Evolutionary conservation across 257 asterid genomes (phyloP).

Genomic region (Fraxinus americana): DNA sequence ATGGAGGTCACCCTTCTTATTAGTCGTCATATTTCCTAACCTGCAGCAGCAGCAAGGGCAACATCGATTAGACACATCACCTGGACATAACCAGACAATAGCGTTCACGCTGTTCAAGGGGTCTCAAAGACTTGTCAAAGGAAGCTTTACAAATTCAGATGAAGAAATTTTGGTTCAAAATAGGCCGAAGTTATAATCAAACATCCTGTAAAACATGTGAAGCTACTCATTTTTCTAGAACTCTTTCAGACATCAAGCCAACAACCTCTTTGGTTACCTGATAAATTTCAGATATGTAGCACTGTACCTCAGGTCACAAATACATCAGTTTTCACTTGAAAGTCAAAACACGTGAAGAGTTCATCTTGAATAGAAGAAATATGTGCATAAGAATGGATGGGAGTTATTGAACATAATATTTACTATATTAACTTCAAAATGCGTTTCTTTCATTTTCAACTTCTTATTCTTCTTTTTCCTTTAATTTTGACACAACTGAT

Average conservation of each 20-base stretch:
- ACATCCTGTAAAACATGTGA: background rate
- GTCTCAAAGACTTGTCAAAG: background rate
- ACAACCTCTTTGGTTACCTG: background rate
- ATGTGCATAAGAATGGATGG: background rate
- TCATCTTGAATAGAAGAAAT: background rate
- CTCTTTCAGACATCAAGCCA: background rate
- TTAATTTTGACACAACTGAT: background rate
- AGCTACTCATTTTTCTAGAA: background rate
- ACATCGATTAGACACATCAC: background rate
- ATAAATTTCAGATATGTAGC: background rate
- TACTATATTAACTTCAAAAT: background rate
- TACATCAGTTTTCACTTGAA: background rate
- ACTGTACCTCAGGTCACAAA: background rate
- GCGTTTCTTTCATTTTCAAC: background rate
- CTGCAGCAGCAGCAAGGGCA: constrained; percentile 41
- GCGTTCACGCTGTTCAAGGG: background rate
- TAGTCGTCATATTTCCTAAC: constrained; percentile 90
- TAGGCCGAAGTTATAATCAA: background rate
- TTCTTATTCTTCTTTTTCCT: too few relatives aligned
- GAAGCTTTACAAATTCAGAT: background rate
- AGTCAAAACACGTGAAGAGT: background rate
- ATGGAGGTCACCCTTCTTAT: constrained; percentile 64
- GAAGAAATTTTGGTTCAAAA: background rate
- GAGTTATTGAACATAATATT: background rate
- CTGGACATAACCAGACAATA: background rate